Conservation (phyloP, 169 alveolate genomes). For the Eimeria zaria region DNA sequence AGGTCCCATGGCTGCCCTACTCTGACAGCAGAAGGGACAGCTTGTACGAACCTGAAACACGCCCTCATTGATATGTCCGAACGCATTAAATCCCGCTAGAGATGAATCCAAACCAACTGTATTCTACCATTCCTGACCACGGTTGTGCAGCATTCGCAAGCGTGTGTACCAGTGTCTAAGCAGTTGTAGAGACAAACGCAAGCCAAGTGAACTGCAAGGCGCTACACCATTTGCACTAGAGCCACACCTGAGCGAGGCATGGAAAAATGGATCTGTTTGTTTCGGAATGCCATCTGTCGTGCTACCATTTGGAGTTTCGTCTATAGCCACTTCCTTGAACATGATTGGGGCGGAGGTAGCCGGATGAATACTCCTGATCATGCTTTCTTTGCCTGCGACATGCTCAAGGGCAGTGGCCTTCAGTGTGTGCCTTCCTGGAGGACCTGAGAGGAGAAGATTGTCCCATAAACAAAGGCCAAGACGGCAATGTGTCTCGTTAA, state of each 20-base stretch:
- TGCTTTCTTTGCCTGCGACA: not conserved
- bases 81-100: not conserved
- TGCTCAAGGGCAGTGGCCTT: constrained; percentile 23
- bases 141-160: not conserved
- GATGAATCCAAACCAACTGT: not conserved
- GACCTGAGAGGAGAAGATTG: not conserved
- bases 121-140: not conserved
- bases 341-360: constrained; percentile 61
- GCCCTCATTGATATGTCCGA: not conserved
- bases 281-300: not conserved
- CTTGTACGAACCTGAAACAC: constrained; percentile 40
- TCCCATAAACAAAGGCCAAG: constrained; percentile 57
- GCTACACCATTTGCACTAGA: not conserved
- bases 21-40: constrained; percentile 28
- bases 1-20: constrained; percentile 75
- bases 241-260: constrained; percentile 14
- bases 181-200: not conserved
- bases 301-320: not conserved
- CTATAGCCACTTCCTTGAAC: not conserved
- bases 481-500: constrained; percentile 12
- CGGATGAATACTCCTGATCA: not conserved
- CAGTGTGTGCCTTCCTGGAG: constrained; percentile 45
- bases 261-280: not conserved
- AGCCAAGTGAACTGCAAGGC: not conserved
- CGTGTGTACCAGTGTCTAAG: not conserved